Evolutionary conservation across 441 rosid genomes (phyloP).

Genomic region (Populus hybrid): DNA sequence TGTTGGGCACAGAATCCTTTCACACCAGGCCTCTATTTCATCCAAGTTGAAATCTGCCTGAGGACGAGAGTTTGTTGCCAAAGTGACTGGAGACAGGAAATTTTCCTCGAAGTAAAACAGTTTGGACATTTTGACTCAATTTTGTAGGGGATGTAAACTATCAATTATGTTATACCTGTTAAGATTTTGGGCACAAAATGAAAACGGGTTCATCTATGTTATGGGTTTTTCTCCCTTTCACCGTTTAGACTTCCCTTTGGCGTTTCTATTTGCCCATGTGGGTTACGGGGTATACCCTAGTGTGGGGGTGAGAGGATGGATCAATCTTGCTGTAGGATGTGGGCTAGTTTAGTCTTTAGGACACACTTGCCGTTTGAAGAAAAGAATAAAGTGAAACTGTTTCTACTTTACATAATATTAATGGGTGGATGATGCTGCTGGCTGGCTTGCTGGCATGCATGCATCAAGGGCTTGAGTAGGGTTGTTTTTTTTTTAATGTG

Average conservation of each 20-base stretch:
- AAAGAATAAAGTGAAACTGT: neutral
- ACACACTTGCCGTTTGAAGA: neutral
- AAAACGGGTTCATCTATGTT: neutral
- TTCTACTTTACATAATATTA: neutral
- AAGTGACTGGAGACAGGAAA: neutral
- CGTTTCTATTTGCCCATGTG: neutral
- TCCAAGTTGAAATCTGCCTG: conserved; percentile 82
- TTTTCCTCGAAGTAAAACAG: neutral
- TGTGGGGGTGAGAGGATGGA: neutral
- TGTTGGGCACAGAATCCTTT: conserved; percentile 83
- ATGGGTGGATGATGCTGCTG: neutral
- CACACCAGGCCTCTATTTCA: conserved; percentile 72
- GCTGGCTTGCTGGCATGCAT: neutral
- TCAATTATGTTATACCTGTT: neutral
- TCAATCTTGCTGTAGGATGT: neutral
- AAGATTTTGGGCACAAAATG: neutral
- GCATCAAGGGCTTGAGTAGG: neutral
- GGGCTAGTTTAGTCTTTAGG: neutral
- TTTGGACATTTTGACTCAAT: conserved; percentile 23
- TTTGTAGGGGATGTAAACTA: conserved; percentile 33
- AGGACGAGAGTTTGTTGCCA: conserved; percentile 14
- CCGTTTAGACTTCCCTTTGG: neutral
- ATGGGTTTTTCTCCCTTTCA: neutral
- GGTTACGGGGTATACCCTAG: neutral
- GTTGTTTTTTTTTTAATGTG: neutral